Evolutionary conservation across 345 rosid species (phyloP), one percentile per base, ranked within the genome.

Genomic region (Salix udensis): DNA sequence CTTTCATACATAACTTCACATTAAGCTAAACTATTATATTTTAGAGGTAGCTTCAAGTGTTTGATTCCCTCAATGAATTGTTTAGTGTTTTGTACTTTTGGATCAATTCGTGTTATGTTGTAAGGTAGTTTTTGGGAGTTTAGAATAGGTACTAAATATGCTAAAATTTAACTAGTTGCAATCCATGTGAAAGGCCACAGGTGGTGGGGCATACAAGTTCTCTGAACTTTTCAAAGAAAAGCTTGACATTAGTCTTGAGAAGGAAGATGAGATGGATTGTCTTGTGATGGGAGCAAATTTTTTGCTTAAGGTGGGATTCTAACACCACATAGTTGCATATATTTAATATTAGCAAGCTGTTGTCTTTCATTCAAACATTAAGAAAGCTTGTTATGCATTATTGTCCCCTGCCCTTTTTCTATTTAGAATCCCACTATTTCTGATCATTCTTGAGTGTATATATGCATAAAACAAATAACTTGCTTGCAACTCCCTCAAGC

Each of bases 221-320:
- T 84, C 98, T 2, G 98, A 96, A 78, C 87, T 96, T 70, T 96
- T 96, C 82, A 96, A 91, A 82, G 99, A 96, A 84, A 89, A 89
- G 83, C 97, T 96, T 37, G 99, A 97, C 15, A 88, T 92, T 80
- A 89, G 95, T 83, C 90, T 96, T 78, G 99, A 96, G 75, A 96
- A 96, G 83, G 99, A 96, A 86, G 99, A 92, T 87, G 99, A 96
- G 84, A 96, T 96, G 99, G 85, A 93, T 77, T 96, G 99, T 75
- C 97, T 96, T 78, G 99, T 96, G 67, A 91, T 97, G 36, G 99
- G 99, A 73, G 98, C 99, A 73, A 92, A 96, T 86, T 96, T 96
- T 86, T 84, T 96, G 83, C 99, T 93, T 64, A 96, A 96, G 95
- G 98, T 93, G 77, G 72, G 79, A 55, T 28, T 31, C 23, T 7